Conservation (phyloP, 495 filamentous ascomycete species). For the Xylaria flabelliformis region DNA sequence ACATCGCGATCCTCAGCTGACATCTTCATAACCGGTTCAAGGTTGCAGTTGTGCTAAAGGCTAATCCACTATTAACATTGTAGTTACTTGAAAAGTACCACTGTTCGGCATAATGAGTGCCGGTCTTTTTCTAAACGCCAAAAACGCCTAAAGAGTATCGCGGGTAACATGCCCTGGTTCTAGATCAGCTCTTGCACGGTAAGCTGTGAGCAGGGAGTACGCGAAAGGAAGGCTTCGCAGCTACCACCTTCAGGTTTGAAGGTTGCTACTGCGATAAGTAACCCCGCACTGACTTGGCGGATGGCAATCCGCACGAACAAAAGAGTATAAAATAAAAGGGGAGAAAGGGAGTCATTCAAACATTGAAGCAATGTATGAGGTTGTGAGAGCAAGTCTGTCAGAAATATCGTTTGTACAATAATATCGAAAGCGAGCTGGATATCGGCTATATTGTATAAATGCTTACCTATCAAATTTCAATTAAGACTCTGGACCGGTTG, state of each 20-base stretch:
- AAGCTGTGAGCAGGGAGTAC: neutral
- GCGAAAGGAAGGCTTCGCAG: neutral
- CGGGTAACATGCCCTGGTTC: neutral
- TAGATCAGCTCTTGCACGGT: neutral
- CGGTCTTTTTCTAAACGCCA: neutral
- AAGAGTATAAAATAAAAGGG: neutral
- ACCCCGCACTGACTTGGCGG: neutral
- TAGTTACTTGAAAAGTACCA: neutral
- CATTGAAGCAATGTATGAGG: neutral
- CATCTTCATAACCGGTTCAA: neutral
- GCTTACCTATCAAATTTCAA: neutral
- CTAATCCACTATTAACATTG: neutral
- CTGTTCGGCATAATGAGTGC: neutral
- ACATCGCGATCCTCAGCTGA: neutral
- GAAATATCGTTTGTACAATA: too few relatives aligned
- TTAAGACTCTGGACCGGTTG: neutral
- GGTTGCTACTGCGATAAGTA: neutral
- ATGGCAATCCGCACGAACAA: neutral
- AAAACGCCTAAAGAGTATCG: neutral
- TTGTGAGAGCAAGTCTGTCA: neutral
- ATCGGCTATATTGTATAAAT: neutral
- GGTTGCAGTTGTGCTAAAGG: neutral
- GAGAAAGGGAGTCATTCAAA: neutral
- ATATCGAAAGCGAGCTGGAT: neutral
- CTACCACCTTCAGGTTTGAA: neutral